Conservation (phyloP, 371 early-diverging fungal species). For the Syncephalis plumigaleata region DNA sequence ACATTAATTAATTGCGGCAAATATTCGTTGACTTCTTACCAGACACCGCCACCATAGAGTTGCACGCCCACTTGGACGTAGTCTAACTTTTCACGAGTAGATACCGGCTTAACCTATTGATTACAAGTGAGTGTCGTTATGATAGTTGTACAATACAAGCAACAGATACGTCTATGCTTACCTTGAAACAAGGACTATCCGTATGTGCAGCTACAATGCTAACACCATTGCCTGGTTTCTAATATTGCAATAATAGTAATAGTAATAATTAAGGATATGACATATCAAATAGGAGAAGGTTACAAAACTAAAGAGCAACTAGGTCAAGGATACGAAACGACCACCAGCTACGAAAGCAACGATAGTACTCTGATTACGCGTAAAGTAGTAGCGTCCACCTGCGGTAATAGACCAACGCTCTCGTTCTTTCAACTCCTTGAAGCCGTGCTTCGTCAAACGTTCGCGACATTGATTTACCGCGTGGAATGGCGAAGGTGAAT, state of each 20-base stretch:
- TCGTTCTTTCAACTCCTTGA: conserved; percentile 68
- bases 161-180: no score
- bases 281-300: no score
- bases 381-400: conserved; percentile 83
- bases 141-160: no score
- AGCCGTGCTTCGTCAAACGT: conserved; percentile 54
- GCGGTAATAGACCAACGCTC: conserved; percentile 62
- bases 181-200: conserved; percentile 89
- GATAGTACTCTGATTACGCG: conserved; percentile 77
- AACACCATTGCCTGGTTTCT: conserved; percentile 55
- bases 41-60: conserved; percentile 86
- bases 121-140: background rate
- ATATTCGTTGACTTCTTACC: conserved; percentile 25
- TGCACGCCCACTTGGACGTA: conserved; percentile 86
- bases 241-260: no score
- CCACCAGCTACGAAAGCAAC: conserved; percentile 90
- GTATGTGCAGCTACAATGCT: conserved; percentile 89
- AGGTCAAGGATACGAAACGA: conserved; percentile 15
- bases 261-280: no score
- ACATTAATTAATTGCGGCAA: no score
- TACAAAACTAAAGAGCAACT: no score
- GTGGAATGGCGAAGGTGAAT: conserved; percentile 87
- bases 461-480: conserved; percentile 52
- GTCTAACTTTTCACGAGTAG: conserved; percentile 63
- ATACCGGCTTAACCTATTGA: conserved; percentile 75